Evolutionary conservation across 2,329 filamentous ascomycete species (phyloP), one percentile per base, ranked within the genome.

Genomic region (Stachybotrys elegans): DNA sequence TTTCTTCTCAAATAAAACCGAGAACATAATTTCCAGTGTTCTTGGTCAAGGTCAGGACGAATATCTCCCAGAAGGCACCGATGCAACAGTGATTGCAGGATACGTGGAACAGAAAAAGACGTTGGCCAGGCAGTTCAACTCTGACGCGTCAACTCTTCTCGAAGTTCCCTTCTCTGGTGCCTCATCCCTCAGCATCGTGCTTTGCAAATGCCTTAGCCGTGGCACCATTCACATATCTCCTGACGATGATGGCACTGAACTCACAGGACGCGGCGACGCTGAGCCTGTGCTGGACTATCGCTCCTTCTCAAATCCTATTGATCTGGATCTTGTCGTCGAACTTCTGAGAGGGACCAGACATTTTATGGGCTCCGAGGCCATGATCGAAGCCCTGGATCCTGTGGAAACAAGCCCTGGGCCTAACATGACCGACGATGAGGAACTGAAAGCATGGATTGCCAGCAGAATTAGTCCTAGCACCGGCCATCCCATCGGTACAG

Each of bases 151-250:
- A 22, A 58, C 55, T 42, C 36, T 54, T 2, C 48, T 58, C n/a
- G 57, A 55, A 44, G 32, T 53, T 46, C 50, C 48, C 17, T 51
- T 47, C 22, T 53, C 43, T 27, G 51, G 44, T 12, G 44, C 42
- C 22, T 43, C 44, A 0, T 42, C 42, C 25, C 43, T 49, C 21
- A 48, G 38, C 23, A 41, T 47, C 20, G 51, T 52, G 7, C 46
- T 58, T 2, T 50, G 54, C 19, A 55, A 59, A 27, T 75, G 76
- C 0, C 70, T 73, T 45, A 76, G 72, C 2, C 69, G 76, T 2
- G 78, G 78, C n/a, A 65, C 68, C 22, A 70, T 79, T 48, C 77
- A 76, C 55, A 75, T 81, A 47, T 62, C 62, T 14, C 63, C 65
- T 13, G 40, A 64, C 4, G 63, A 69, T 35, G 63, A 47, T 31